Evolutionary conservation across 2,329 filamentous ascomycete genomes (phyloP).

Genomic region (Ceratocystiopsis minuta): DNA sequence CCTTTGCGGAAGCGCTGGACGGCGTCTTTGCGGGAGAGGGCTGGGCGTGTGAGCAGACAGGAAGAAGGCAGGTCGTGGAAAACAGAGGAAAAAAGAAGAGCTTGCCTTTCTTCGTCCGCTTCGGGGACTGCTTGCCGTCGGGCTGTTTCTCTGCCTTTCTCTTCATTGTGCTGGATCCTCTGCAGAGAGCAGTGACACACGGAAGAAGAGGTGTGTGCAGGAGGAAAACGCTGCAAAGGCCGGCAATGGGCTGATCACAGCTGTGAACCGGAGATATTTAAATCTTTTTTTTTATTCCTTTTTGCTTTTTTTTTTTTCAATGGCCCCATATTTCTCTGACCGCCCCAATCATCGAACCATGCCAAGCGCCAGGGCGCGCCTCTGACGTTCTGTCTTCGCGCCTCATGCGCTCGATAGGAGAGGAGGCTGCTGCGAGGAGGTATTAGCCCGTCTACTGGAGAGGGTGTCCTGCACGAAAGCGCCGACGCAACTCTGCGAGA

Average conservation of each 20-base stretch:
- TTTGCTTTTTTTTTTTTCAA: not conserved
- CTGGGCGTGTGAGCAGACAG: constrained; percentile 14
- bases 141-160: constrained; percentile 28
- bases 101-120: constrained; percentile 33
- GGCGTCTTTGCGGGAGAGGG: constrained; percentile 29
- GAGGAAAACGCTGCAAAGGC: not conserved
- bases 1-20: constrained; percentile 44
- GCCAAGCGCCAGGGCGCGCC: no score
- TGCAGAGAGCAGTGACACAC: not conserved
- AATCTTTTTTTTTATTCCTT: not conserved
- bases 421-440: no score
- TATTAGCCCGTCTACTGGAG: no score
- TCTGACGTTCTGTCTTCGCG: no score
- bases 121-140: constrained; percentile 22
- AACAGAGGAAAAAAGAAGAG: not conserved
- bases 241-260: constrained; percentile 5
- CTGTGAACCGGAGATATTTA: no score
- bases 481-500: no score
- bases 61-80: no score
- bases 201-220: not conserved
- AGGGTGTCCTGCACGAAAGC: no score
- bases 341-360: no score
- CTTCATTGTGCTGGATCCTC: constrained; percentile 2
- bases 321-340: no score
- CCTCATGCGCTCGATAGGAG: no score